Evolutionary conservation across 768 basidiomycete genomes (phyloP).

Genomic region (Galerina sulciceps): DNA sequence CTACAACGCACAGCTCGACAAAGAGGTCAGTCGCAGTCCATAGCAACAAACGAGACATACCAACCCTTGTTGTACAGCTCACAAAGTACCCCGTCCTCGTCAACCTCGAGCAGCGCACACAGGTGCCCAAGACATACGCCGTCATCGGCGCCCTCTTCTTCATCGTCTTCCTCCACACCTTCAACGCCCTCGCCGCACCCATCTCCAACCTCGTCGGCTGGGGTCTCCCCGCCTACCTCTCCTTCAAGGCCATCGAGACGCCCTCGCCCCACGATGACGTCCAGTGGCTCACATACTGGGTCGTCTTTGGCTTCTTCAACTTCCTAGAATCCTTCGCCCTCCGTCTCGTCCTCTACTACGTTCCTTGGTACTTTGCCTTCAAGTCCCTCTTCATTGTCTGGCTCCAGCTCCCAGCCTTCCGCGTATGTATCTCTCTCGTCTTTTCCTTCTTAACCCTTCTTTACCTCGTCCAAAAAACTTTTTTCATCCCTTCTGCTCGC

Average conservation of each 20-base stretch:
- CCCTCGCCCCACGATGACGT: slow-evolving; percentile 84
- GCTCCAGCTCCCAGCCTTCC: slow-evolving; percentile 86
- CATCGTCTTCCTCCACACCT: slow-evolving; percentile 73
- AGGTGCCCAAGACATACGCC: slow-evolving; percentile 90
- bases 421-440: slow-evolving; percentile 55
- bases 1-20: slow-evolving; percentile 91
- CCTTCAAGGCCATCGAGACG: slow-evolving; percentile 90
- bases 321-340: slow-evolving; percentile 88
- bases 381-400: slow-evolving; percentile 92
- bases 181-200: slow-evolving; percentile 92
- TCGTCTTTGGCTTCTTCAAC: slow-evolving; percentile 92
- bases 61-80: slow-evolving; percentile 46
- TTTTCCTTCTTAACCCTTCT: background rate
- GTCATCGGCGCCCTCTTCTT: slow-evolving; percentile 75
- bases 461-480: background rate
- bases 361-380: slow-evolving; percentile 94
- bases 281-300: slow-evolving; percentile 99
- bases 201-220: slow-evolving; percentile 95
- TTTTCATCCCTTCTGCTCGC: slow-evolving; percentile 18
- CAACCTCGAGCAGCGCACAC: slow-evolving; percentile 86
- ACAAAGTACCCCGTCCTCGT: slow-evolving; percentile 86
- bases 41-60: slow-evolving; percentile 8
- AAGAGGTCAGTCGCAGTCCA: slow-evolving; percentile 70
- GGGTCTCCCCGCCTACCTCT: slow-evolving; percentile 93
- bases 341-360: slow-evolving; percentile 84